A percentile compares a stretch with the other conserved stretches of the same genome.
Conservation (phyloP, 1,139 yeast genomes). For the Magnusiomyces tetraspermus region DNA sequence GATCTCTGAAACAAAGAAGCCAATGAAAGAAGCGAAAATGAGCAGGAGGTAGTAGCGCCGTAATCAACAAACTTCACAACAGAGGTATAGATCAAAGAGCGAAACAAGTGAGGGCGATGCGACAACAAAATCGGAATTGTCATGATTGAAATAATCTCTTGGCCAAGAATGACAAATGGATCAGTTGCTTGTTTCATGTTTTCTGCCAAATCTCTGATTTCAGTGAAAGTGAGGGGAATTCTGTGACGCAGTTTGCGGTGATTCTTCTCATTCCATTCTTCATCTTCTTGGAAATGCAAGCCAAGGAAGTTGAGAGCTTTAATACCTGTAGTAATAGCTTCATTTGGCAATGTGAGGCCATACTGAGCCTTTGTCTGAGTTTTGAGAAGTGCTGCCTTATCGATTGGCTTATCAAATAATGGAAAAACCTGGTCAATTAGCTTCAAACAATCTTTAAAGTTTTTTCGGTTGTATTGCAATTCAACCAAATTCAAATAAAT, state of each 20-base stretch:
- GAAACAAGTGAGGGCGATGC: constrained; percentile 21
- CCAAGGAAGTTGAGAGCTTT: constrained; percentile 22
- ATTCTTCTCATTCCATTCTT: constrained; percentile 28
- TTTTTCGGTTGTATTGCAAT: constrained; percentile 23
- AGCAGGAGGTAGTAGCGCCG: constrained; percentile 31
- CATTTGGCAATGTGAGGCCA: constrained; percentile 30
- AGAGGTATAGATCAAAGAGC: constrained; percentile 27
- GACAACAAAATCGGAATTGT: constrained; percentile 29
- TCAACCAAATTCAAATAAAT: constrained; percentile 23
- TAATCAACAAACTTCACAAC: constrained; percentile 28
- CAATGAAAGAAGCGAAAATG: constrained; percentile 29
- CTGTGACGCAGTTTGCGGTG: constrained; percentile 27
- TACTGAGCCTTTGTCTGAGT: constrained; percentile 38
- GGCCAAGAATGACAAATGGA: constrained; percentile 32
- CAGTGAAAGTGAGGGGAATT: constrained; percentile 39
- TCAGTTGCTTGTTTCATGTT: constrained; percentile 28
- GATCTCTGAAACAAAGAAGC: constrained; percentile 30
- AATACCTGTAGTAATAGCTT: constrained; percentile 30
- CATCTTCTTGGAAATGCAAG: constrained; percentile 30
- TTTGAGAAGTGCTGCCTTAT: constrained; percentile 25
- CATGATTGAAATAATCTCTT: constrained; percentile 39
- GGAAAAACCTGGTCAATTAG: constrained; percentile 19
- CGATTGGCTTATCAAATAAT: constrained; percentile 18
- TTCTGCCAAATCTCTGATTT: constrained; percentile 34
- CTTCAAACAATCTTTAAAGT: constrained; percentile 21